phyloP scores from a whole-genome alignment of 2,329 filamentous ascomycete genomes.

The Exophiala alcalophila region DNA sequence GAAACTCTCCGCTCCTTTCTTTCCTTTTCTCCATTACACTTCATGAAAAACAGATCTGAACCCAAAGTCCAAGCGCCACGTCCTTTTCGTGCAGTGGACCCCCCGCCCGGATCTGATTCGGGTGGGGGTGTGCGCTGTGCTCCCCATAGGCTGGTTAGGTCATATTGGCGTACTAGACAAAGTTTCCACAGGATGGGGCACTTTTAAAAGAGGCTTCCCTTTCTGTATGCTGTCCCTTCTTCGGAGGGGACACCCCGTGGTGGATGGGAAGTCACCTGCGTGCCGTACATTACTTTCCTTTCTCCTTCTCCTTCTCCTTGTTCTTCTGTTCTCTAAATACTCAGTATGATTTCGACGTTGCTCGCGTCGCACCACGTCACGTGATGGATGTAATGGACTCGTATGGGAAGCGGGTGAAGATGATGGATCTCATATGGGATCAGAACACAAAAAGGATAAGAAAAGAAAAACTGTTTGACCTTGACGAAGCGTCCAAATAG shows the following conservation, averaged over 20 bases:
- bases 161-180: constrained; percentile 32
- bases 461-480: too few species aligned
- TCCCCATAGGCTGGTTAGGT: constrained; percentile 30
- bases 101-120: too few species aligned
- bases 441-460: too few species aligned
- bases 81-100: constrained; percentile 18
- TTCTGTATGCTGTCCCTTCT: constrained; percentile 15
- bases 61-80: constrained; percentile 31
- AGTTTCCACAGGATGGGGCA: constrained; percentile 22
- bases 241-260: constrained; percentile 4
- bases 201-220: constrained; percentile 27
- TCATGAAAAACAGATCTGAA: constrained; percentile 27
- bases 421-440: too few species aligned
- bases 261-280: constrained; percentile 31
- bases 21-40: constrained; percentile 27
- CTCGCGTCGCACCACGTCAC: too few species aligned
- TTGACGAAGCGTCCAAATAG: too few species aligned
- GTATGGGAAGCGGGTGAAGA: too few species aligned
- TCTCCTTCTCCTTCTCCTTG: too few species aligned
- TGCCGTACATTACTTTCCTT: constrained; percentile 24
- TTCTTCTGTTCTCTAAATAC: too few species aligned
- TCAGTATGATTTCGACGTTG: too few species aligned
- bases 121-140: too few species aligned
- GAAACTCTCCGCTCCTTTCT: constrained; percentile 1
- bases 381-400: too few species aligned